Base-by-base conservation (phyloP, 148 eudicot species). In the Simmondsia chinensis region DNA sequence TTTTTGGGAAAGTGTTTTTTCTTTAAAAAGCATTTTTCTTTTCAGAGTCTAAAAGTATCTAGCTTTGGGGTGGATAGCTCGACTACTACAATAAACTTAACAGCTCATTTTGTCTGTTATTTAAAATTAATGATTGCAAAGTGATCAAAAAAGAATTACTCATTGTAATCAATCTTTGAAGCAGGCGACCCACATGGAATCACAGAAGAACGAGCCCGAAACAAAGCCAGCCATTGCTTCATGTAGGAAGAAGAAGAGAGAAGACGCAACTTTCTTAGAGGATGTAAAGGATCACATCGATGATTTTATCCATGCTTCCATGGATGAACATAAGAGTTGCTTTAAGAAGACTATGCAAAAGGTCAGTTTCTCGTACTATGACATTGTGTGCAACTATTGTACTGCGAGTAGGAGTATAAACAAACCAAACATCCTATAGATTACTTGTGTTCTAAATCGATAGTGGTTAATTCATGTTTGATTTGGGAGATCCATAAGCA, bases 291-390 rank as follows among this genome's bases (percentile, higher is more conserved):
- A 48, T 42, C 72, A 60, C 47, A 54, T 66, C 2, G 72, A 66
- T 9, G 72, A 66, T 51, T 54, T 66, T 33, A 24, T 66, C 25
- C 56, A 54, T 48, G 66, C 72, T 36, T 66, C 72, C 3, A 66
- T 66, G 72, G 72, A 60, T 36, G 72, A 66, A 17, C 72, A 66
- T 43, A 60, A 47, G 66, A 26, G 46, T n/a, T 66, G 72, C 57
- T 66, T 66, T 22, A 60, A 60, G 61, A 66, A 66, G 1, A 66
- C 66, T 4, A 39, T 66, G 43, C 21, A 48, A 20, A 66, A 66
- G 66, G 72, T 66, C 14, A 13, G 37, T 4, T 37, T 39, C 24
- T 28, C 31, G 9, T 5, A 28, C 6, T 25, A 18, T 22, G 36
- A 2, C n/a, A 16, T 12, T n/a, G n/a, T n/a, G n/a, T n/a, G n/a